Base-by-base conservation (phyloP, 345 rosid species). In the Moringa oleifera region DNA sequence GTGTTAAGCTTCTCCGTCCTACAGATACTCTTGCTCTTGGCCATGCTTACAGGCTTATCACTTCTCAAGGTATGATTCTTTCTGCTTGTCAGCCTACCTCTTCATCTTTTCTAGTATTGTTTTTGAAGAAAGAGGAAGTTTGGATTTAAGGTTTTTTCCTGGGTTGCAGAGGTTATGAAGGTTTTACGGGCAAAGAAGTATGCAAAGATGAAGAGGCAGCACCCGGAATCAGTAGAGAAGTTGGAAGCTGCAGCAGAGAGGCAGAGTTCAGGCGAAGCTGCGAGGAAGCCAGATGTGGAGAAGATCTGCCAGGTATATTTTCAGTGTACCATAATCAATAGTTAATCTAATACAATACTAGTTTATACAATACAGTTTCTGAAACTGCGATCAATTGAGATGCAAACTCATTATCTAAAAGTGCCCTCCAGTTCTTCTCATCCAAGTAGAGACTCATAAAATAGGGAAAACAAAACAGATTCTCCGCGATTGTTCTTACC, bases 1-100 rank as follows among this genome's bases (percentile, higher is more conserved):
- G 91, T 23, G 95, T 88, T 53, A 90, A 94, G 79, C 96, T 94
- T 75, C 97, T 94, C 53, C 71, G 99, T 61, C 91, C 95, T 1
- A 77, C 55, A 16, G 96, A 94, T 51, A 86, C 77, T 65, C 99
- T 94, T 25, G 69, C 82, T 0, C 97, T 94, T 20, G 97, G 97
- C 61, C 97, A 90, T 73, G 97, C 99, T 71, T 94, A 94, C 58
- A 81, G 95, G 54, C 93, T 94, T 58, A 78, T 94, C 75, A 88
- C 97, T 58, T 81, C 97, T 62, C 87, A 94, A 85, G 99, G 99
- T 94, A 68, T 13, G 6, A 18, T 0, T 55, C 55, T 16, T 24
- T 24, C 22, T 33, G 7, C 15, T 59, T 52, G 4, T 52, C 0
- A 53, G 2, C 3, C 18, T 9, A 6, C 0, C 53, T 0, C 25